Conservation (phyloP, 805 yeast species). For the Candida verbasci region DNA sequence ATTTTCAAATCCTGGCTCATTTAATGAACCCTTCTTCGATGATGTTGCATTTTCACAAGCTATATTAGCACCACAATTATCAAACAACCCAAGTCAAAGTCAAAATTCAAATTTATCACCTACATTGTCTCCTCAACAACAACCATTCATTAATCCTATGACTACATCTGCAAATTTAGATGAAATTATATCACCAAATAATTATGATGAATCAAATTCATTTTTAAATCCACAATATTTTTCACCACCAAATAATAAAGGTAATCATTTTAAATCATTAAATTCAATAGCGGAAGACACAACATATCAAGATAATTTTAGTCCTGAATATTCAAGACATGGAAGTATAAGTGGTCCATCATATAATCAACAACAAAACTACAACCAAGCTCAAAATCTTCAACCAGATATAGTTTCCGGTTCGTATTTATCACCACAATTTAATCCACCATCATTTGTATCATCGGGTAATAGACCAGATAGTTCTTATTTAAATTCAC, state of each 20-base stretch:
- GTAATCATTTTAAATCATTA: conserved; percentile 22
- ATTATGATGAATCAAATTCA: conserved; percentile 7
- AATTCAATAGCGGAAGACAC: conserved; percentile 33
- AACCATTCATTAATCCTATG: conserved; percentile 11
- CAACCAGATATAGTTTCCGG: conserved; percentile 20
- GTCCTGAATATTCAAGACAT: conserved; percentile 27
- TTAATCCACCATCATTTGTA: conserved; percentile 21
- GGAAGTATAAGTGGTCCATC: conserved; percentile 27
- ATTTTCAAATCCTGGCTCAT: conserved; percentile 13
- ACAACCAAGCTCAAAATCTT: neutral
- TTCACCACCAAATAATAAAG: conserved; percentile 29
- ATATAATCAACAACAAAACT: neutral
- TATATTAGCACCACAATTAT: conserved; percentile 9
- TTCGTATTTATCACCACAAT: conserved; percentile 33
- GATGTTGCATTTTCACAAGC: conserved; percentile 7
- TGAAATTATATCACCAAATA: conserved; percentile 32
- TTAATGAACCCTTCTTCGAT: conserved; percentile 30
- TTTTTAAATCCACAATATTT: conserved; percentile 37
- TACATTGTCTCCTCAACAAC: conserved; percentile 8
- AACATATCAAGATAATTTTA: conserved; percentile 15
- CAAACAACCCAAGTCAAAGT: neutral
- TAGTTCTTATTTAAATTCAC: conserved; percentile 31
- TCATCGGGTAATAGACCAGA: conserved; percentile 18
- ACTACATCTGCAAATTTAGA: conserved; percentile 26
- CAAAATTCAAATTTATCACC: conserved; percentile 6